These are phyloP conservation scores for Penicillium salamii DNA, from an alignment of 495 filamentous ascomycete species.

Conservation along the genomic window DNA sequence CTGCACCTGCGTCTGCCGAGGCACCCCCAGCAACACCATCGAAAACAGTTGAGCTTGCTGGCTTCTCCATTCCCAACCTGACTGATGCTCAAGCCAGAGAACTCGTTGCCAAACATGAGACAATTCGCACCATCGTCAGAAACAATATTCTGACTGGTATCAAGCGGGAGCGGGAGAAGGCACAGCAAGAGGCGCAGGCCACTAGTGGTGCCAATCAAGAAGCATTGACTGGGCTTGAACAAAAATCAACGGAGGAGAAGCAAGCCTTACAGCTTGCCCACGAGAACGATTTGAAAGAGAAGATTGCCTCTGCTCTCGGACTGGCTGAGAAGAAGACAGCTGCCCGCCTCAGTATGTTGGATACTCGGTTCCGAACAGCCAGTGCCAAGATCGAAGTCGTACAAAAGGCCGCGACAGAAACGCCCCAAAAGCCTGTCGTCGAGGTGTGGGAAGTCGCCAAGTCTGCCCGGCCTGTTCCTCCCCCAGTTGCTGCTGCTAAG, in stretches of 20 bases:
- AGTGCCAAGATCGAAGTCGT: slow-evolving; percentile 75
- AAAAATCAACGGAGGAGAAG: slow-evolving; percentile 54
- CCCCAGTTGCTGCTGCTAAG: slow-evolving; percentile 32
- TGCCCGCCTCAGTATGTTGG: slow-evolving; percentile 76
- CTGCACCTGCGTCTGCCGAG: slow-evolving; percentile 20
- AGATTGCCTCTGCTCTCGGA: slow-evolving; percentile 44
- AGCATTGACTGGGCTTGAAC: slow-evolving; percentile 35
- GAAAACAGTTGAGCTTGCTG: slow-evolving; percentile 24
- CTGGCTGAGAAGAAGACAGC: slow-evolving; percentile 58
- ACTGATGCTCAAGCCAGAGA: slow-evolving; percentile 64
- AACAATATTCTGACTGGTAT: slow-evolving; percentile 46
- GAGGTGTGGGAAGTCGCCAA: slow-evolving; percentile 86
- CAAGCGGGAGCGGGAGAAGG: slow-evolving; percentile 38
- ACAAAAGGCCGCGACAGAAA: slow-evolving; percentile 75
- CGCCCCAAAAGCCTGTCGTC: slow-evolving; percentile 71
- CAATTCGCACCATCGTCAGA: slow-evolving; percentile 61
- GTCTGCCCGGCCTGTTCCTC: slow-evolving; percentile 58
- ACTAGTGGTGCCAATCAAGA: slow-evolving; percentile 23
- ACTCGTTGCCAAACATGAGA: slow-evolving; percentile 61
- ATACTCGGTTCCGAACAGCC: slow-evolving; percentile 61
- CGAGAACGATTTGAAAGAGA: slow-evolving; percentile 36
- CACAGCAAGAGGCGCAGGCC: slow-evolving; percentile 16
- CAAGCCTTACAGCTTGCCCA: slow-evolving; percentile 63
- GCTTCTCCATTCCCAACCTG: slow-evolving; percentile 24
- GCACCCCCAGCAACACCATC: slow-evolving; percentile 37